Evolutionary conservation across 2,329 filamentous ascomycete genomes (phyloP).

Genomic region (Botrytis fabae): DNA sequence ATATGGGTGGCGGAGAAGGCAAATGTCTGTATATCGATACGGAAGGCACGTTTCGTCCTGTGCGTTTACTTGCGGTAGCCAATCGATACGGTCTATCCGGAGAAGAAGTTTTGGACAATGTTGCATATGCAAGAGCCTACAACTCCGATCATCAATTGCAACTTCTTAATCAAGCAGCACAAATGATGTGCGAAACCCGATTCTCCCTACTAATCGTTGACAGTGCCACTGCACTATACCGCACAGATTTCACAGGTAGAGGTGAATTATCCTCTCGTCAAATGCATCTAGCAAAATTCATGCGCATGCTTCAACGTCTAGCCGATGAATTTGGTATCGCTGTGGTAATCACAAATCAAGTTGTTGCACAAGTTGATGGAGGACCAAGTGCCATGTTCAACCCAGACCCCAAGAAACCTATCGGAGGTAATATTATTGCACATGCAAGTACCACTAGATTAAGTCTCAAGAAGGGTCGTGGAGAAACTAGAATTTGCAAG

Average conservation of each 20-base stretch:
- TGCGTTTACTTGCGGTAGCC: slow-evolving; percentile 85
- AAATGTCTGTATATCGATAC: slow-evolving; percentile 99
- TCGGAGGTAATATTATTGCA: slow-evolving; percentile 97
- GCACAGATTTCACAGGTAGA: slow-evolving; percentile 95
- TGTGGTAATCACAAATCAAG: slow-evolving; percentile 98
- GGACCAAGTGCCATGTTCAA: slow-evolving; percentile 98
- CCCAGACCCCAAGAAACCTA: slow-evolving; percentile 97
- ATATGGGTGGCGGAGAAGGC: slow-evolving; percentile 97
- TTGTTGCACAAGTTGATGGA: slow-evolving; percentile 96
- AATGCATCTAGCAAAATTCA: slow-evolving; percentile 83
- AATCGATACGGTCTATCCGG: slow-evolving; percentile 93
- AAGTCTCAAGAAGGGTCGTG: slow-evolving; percentile 92
- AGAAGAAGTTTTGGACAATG: slow-evolving; percentile 96
- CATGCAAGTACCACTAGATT: slow-evolving; percentile 94
- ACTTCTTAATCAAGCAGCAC: slow-evolving; percentile 87
- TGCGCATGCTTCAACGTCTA: slow-evolving; percentile 78
- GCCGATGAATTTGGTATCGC: slow-evolving; percentile 90
- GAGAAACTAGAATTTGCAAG: slow-evolving; percentile 95
- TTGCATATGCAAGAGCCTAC: slow-evolving; percentile 96
- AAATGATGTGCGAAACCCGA: slow-evolving; percentile 99
- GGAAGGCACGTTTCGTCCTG: slow-evolving; percentile 93
- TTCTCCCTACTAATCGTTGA: slow-evolving; percentile 96
- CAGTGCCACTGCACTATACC: slow-evolving; percentile 91
- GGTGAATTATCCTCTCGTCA: slow-evolving; percentile 95
- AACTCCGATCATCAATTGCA: slow-evolving; percentile 98